These are phyloP conservation scores for Penicillium chermesinum DNA, from an alignment of 495 filamentous ascomycete genomes.

Conservation along the genomic window DNA sequence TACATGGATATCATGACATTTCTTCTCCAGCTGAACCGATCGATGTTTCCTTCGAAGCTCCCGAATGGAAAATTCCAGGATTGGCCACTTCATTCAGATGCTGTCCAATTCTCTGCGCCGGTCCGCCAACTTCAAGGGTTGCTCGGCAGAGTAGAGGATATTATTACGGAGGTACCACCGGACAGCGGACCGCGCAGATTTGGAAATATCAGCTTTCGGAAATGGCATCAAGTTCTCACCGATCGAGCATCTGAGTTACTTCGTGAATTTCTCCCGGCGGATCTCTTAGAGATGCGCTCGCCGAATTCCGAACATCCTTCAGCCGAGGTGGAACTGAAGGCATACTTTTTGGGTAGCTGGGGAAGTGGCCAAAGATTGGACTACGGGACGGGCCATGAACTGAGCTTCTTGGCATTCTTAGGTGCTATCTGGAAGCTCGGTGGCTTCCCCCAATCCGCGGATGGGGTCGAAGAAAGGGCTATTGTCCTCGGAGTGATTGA, in stretches of 20 bases:
- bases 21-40: slow-evolving; percentile 79
- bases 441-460: slow-evolving; percentile 52
- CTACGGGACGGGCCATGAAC: slow-evolving; percentile 93
- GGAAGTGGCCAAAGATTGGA: slow-evolving; percentile 86
- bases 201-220: slow-evolving; percentile 84
- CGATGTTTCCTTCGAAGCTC: slow-evolving; percentile 68
- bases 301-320: slow-evolving; percentile 24
- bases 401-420: slow-evolving; percentile 90
- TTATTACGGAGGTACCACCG: slow-evolving; percentile 76
- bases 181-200: slow-evolving; percentile 82
- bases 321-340: slow-evolving; percentile 60
- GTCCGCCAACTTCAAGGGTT: slow-evolving; percentile 60
- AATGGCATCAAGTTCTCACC: slow-evolving; percentile 69
- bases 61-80: slow-evolving; percentile 37
- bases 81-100: slow-evolving; percentile 50
- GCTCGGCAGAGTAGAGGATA: slow-evolving; percentile 53
- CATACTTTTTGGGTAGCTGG: slow-evolving; percentile 82
- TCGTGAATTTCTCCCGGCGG: slow-evolving; percentile 52
- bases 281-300: slow-evolving; percentile 39
- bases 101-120: slow-evolving; percentile 50
- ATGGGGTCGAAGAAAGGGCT: slow-evolving; percentile 61
- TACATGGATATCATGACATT: slow-evolving; percentile 85
- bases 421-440: slow-evolving; percentile 86
- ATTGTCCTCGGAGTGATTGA: slow-evolving; percentile 79
- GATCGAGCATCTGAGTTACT: slow-evolving; percentile 54